phyloP scores from a whole-genome alignment of 2,329 filamentous ascomycete genomes.

The Daldinia eschscholtzii region DNA sequence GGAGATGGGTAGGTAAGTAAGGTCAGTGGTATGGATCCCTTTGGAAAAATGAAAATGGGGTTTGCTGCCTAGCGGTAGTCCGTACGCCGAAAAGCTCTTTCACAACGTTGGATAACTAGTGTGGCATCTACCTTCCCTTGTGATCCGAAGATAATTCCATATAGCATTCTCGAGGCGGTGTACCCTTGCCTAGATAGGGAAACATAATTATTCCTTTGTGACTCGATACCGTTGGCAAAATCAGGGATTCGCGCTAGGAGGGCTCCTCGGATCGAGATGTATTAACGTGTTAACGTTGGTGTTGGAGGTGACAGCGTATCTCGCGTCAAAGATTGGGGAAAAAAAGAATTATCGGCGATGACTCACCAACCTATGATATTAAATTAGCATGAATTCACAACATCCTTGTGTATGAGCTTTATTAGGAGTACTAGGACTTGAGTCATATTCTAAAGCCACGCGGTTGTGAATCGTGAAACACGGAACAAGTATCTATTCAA shows the following conservation, averaged over 20 bases:
- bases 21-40: neutral
- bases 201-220: neutral
- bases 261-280: neutral
- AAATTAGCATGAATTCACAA: neutral
- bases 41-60: neutral
- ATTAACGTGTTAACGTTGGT: neutral
- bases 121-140: constrained; percentile 1
- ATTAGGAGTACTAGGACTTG: neutral
- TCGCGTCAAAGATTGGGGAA: neutral
- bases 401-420: neutral
- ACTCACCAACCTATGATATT: neutral
- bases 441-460: neutral
- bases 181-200: neutral
- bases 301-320: neutral
- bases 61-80: constrained; percentile 7
- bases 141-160: constrained; percentile 3
- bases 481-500: neutral
- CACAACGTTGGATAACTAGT: neutral
- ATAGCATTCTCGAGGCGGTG: neutral
- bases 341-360: neutral
- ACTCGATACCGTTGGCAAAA: neutral
- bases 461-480: neutral
- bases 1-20: neutral
- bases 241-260: neutral
- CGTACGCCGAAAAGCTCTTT: neutral